Conservation (phyloP, 305 asterid species). For the Fraxinus angustifolia region DNA sequence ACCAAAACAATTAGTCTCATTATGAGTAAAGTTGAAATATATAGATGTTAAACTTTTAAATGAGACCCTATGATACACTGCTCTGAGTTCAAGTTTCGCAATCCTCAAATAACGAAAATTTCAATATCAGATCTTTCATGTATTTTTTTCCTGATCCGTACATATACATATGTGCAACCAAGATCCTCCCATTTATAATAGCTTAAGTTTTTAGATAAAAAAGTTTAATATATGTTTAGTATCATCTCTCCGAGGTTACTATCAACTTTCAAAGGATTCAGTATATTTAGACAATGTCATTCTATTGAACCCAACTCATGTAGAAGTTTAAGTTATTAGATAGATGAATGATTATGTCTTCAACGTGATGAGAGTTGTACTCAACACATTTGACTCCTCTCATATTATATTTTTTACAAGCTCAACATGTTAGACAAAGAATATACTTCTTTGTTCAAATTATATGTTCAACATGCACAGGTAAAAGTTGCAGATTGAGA, state of each 20-base stretch:
- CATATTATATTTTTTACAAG: neutral
- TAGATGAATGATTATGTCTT: neutral
- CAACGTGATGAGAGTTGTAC: neutral
- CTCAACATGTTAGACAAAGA: neutral
- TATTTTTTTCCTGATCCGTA: neutral
- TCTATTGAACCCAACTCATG: neutral
- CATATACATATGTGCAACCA: neutral
- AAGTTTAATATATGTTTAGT: neutral
- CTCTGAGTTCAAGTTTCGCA: neutral
- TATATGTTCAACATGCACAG: slow-evolving; percentile 27
- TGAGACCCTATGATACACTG: neutral
- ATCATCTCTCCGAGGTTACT: neutral
- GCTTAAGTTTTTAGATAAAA: neutral
- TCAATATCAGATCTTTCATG: neutral
- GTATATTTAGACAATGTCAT: neutral
- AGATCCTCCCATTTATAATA: neutral
- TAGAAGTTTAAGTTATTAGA: neutral
- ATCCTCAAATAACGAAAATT: neutral
- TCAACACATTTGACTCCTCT: neutral
- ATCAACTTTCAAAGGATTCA: neutral
- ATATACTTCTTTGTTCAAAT: neutral
- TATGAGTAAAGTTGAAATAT: no score
- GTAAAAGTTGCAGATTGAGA: slow-evolving; percentile 90
- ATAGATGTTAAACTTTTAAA: neutral
- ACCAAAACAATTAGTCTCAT: neutral